Conservation (phyloP, 140 eudicot species). For the Senecio squalidus region DNA sequence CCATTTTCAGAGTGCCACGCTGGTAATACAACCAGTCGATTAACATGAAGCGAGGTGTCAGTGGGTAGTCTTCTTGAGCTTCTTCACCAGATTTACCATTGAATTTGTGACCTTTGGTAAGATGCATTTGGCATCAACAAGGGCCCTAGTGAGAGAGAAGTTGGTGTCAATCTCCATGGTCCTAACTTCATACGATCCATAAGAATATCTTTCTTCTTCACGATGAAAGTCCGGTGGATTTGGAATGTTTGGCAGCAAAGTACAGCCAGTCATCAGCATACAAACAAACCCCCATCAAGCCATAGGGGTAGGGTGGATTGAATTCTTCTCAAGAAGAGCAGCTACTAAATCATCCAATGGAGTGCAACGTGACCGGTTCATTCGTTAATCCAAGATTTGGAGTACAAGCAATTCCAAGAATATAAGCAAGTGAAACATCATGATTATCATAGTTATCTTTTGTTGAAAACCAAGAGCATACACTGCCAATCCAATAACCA, state of each 20-base stretch:
- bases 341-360: no score
- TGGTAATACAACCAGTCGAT: conserved; percentile 1
- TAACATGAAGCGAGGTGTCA: conserved; percentile 5
- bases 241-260: neutral
- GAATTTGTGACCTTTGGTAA: no score
- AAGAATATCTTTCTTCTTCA: neutral
- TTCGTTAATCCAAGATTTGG: neutral
- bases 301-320: no score
- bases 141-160: neutral
- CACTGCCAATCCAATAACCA: neutral
- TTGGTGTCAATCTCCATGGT: conserved; percentile 2
- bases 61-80: neutral
- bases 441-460: neutral
- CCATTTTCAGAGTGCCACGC: neutral
- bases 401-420: conserved; percentile 20
- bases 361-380: no score
- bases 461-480: neutral
- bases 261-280: conserved; percentile 24
- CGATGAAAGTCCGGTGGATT: neutral
- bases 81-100: no score
- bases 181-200: conserved; percentile 6
- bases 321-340: no score
- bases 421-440: conserved; percentile 9
- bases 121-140: neutral
- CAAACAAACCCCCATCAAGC: no score